Percentiles rank a stretch among this genome's conserved stretches.
phyloP scores from a whole-genome alignment of 768 basidiomycete species.

The Gloeophyllum trabeum region DNA sequence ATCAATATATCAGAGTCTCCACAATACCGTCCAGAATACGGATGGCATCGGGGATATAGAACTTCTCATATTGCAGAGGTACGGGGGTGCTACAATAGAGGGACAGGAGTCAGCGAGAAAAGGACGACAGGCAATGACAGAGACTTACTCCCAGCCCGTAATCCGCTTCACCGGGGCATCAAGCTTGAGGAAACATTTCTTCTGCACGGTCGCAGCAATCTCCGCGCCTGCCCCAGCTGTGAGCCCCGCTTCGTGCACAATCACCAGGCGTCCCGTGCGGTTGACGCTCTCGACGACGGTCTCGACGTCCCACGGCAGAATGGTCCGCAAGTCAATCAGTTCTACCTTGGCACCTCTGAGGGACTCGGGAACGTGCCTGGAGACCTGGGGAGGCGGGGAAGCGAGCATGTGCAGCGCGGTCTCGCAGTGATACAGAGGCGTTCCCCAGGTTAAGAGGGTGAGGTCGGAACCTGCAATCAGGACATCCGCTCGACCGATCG shows the following conservation, averaged over 20 bases:
- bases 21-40: slow-evolving; percentile 75
- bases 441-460: slow-evolving; percentile 91
- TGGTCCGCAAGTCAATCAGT: slow-evolving; percentile 82
- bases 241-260: slow-evolving; percentile 88
- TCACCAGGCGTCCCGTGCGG: slow-evolving; percentile 73
- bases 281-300: slow-evolving; percentile 74
- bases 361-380: slow-evolving; percentile 50
- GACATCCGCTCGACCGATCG: slow-evolving; percentile 71
- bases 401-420: slow-evolving; percentile 65
- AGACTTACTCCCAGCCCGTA: slow-evolving; percentile 88
- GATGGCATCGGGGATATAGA: slow-evolving; percentile 82
- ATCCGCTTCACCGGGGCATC: slow-evolving; percentile 82
- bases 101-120: slow-evolving; percentile 4
- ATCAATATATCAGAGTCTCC: slow-evolving; percentile 65
- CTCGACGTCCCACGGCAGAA: slow-evolving; percentile 83
- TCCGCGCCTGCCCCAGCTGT: slow-evolving; percentile 86
- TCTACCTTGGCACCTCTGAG: slow-evolving; percentile 67
- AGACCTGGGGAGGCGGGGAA: slow-evolving; percentile 54
- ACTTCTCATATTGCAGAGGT: slow-evolving; percentile 82
- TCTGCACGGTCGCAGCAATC: slow-evolving; percentile 85
- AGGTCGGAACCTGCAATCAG: slow-evolving; percentile 69
- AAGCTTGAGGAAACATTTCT: slow-evolving; percentile 78
- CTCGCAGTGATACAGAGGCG: slow-evolving; percentile 85
- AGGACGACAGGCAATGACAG: slow-evolving; percentile 2
- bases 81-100: slow-evolving; percentile 53